Evolutionary conservation across 2,329 filamentous ascomycete species (phyloP), one percentile per base, ranked within the genome.

Genomic region (Fusarium nelsonii): DNA sequence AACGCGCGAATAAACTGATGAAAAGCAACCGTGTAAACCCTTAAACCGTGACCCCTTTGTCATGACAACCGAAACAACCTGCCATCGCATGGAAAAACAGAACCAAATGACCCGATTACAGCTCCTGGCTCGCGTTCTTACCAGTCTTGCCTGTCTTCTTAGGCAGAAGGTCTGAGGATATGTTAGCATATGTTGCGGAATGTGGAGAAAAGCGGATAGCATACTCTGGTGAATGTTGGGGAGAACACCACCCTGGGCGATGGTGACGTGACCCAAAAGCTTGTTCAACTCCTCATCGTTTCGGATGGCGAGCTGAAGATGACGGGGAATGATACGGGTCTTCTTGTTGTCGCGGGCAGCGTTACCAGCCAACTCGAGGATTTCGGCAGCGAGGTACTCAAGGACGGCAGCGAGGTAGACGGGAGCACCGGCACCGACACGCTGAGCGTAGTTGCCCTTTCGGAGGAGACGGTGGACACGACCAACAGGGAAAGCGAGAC

Each of bases 231-330:
- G 93, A 76, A 97, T 97, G 89, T 97, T 97, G 83, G 94, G 94
- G 72, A 97, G 88, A 75, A 97, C 94, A 94, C 93, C 93, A 87
- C 93, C 94, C 85, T 97, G 94, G 81, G 94, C 94, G 78, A 97
- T 97, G 81, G 94, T 97, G 84, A 97, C 94, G 81, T 97, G 93
- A 62, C 94, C 94, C 72, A 97, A 88, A 69, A 97, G 91, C 90
- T 97, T 98, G 92, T 98, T 97, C 92, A 98, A 84, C 85, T 99
- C 96, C 89, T 98, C 95, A 83, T 98, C 95, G 86, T 97, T 97
- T 80, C 96, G 91, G 87, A 99, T 99, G 84, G 96, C 96, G 76
- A 99, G 93, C 87, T 99, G 96, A 48, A 99, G 90, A 84, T 99
- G 96, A 84, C 96, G 94, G 73, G 96, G 96, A 68, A 98, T 99